These are phyloP conservation scores for Papiliotrema fonsecae DNA, from an alignment of 1,284 basidiomycete genomes.

Conservation along the genomic window DNA sequence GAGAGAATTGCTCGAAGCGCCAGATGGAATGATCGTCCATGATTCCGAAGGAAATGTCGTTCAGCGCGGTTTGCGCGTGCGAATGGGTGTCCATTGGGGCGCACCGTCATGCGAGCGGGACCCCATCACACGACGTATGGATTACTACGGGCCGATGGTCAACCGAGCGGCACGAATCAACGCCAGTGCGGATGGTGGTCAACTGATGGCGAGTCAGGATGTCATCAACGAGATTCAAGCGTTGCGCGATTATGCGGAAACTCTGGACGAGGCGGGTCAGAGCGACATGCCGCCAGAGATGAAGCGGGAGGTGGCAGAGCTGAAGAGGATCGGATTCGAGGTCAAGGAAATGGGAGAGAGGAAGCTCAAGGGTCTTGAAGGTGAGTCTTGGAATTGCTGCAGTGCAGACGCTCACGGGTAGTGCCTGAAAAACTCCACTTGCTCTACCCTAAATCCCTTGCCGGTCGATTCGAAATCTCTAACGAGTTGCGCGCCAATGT, in stretches of 20 bases:
- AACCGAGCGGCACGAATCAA: conserved; percentile 86
- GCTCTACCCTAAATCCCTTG: conserved; percentile 74
- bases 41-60: conserved; percentile 69
- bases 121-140: conserved; percentile 93
- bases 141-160: conserved; percentile 92
- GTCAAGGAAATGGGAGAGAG: conserved; percentile 76
- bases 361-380: conserved; percentile 88
- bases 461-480: conserved; percentile 63
- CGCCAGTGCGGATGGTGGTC: conserved; percentile 81
- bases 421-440: conserved; percentile 78
- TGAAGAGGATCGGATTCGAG: conserved; percentile 65
- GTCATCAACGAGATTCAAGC: conserved; percentile 74
- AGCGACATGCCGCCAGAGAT: conserved; percentile 43
- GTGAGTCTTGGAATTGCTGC: conserved; percentile 15
- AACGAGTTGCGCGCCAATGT: conserved; percentile 51
- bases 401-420: conserved; percentile 14
- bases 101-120: conserved; percentile 87
- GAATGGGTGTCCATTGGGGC: conserved; percentile 98
- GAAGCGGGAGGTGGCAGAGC: conserved; percentile 45
- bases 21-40: conserved; percentile 79
- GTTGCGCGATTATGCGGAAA: conserved; percentile 44
- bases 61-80: conserved; percentile 83
- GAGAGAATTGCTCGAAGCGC: conserved; percentile 84
- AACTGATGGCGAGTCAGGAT: conserved; percentile 89
- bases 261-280: conserved; percentile 52